Evolutionary conservation across 805 yeast species (phyloP), one percentile per base, ranked within the genome.

Genomic region (Schwanniomyces pseudopolymorphus): DNA sequence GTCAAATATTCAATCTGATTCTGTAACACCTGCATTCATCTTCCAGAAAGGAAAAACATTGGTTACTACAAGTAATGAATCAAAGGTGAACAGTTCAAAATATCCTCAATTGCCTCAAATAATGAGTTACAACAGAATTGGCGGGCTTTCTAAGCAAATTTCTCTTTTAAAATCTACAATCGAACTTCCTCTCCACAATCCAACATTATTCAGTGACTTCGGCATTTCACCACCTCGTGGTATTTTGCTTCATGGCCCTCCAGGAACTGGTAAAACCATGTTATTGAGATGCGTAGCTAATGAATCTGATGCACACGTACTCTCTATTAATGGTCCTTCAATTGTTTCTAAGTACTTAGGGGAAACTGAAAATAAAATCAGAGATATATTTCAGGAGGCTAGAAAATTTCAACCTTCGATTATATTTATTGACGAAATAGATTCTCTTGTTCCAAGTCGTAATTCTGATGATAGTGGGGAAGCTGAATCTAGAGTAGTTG

Each of bases 181-280:
- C 7, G 87, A 87, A 44, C 72, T 92, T 2, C 97, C 99, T 0
- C 72, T 94, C 21, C 81, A 84, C 49, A 81, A 81, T 46, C 96
- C 97, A 0, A 75, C 78, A 5, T 66, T 89, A 26, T 92, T 91
- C 57, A 75, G 84, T 6, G 82, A 87, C 45, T 94, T 92, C 69
- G 90, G 92, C n/a, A 85, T 90, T 16, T 77, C 85, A 7, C 97
- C 99, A 7, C 97, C 97, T 11, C 74, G 97, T 47, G 99, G 99
- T 28, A 82, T 92, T n/a, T 69, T 92, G 13, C 67, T 92, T 10
- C 96, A 92, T 67, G 99, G 99, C 0, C 96, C 97, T 2, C 94
- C 98, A 2, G 99, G 99, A 3, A 92, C 97, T 0, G 99, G 99
- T 43, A 92, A 92, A 63, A 87, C 97, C 0, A 81, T 91, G 89